phyloP scores from a whole-genome alignment of 768 basidiomycete genomes.

The Gelatoporia subvermispora region DNA sequence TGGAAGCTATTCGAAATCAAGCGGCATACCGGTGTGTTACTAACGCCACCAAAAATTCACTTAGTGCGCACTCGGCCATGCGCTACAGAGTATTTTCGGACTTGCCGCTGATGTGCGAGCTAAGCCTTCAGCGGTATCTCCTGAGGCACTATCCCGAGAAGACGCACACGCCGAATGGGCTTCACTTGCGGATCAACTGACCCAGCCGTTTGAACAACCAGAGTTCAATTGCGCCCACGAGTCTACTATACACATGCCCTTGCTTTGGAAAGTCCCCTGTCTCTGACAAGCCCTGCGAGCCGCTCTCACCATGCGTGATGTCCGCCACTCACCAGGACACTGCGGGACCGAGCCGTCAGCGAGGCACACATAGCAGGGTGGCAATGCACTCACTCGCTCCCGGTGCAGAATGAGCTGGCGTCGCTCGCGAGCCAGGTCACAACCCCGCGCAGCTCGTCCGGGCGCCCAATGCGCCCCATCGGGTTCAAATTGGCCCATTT shows the following conservation, averaged over 20 bases:
- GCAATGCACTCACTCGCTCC: conserved; percentile 63
- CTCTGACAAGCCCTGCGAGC: background rate
- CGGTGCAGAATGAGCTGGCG: conserved; percentile 74
- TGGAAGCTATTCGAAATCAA: too few species aligned
- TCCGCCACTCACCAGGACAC: conserved; percentile 58
- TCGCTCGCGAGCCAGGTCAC: conserved; percentile 69
- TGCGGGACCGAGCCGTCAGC: conserved; percentile 21
- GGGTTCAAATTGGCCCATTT: conserved; percentile 72
- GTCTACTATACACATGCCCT: background rate
- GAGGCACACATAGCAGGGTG: background rate
- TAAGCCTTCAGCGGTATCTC: too few species aligned
- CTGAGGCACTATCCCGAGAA: too few species aligned
- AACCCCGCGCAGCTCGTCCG: conserved; percentile 72
- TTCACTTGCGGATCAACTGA: too few species aligned
- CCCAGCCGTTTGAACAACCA: too few species aligned
- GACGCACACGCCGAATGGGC: too few species aligned
- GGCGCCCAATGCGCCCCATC: conserved; percentile 62
- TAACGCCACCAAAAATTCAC: too few species aligned
- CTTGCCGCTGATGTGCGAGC: too few species aligned
- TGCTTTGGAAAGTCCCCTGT: conserved; percentile 1
- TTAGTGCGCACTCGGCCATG: too few species aligned
- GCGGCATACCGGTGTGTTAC: too few species aligned
- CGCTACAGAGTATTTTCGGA: too few species aligned
- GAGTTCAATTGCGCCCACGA: too few species aligned
- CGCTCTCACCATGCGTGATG: conserved; percentile 54